phyloP scores from a whole-genome alignment of 2,329 filamentous ascomycete genomes.

The Ilyonectria destructans region DNA sequence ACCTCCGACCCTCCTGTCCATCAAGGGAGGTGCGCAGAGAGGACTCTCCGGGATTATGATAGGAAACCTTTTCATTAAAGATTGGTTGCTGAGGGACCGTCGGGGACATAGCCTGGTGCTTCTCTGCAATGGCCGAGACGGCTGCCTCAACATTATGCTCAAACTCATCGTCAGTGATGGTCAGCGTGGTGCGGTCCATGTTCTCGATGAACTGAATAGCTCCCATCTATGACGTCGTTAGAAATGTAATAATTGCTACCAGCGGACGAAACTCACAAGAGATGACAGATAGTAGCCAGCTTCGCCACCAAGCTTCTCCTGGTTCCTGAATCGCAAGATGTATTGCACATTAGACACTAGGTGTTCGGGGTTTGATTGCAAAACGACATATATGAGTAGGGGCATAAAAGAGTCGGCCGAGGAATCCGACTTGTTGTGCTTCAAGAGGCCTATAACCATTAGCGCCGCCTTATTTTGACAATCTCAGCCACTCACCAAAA shows the following conservation, averaged over 20 bases:
- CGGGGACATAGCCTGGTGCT: slow-evolving; percentile 75
- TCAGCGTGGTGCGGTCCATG: slow-evolving; percentile 93
- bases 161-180: slow-evolving; percentile 95
- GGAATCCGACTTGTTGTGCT: slow-evolving; percentile 93
- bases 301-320: slow-evolving; percentile 97
- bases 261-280: slow-evolving; percentile 71
- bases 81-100: slow-evolving; percentile 56
- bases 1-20: slow-evolving; percentile 59
- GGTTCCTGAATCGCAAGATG: slow-evolving; percentile 95
- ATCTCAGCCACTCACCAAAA: slow-evolving; percentile 76
- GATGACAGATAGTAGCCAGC: slow-evolving; percentile 98
- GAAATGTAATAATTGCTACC: background rate
- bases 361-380: slow-evolving; percentile 95
- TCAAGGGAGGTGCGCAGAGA: slow-evolving; percentile 63
- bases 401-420: slow-evolving; percentile 98
- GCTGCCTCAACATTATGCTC: slow-evolving; percentile 96
- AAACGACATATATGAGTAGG: slow-evolving; percentile 93
- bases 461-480: background rate
- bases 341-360: slow-evolving; percentile 98
- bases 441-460: slow-evolving; percentile 79
- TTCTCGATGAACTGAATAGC: slow-evolving; percentile 98
- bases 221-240: slow-evolving; percentile 74
- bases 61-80: slow-evolving; percentile 63
- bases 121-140: slow-evolving; percentile 95
- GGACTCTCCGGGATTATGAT: slow-evolving; percentile 44